Evolutionary conservation across 2,329 filamentous ascomycete genomes (phyloP).

Genomic region (Fusarium armeniacum): DNA sequence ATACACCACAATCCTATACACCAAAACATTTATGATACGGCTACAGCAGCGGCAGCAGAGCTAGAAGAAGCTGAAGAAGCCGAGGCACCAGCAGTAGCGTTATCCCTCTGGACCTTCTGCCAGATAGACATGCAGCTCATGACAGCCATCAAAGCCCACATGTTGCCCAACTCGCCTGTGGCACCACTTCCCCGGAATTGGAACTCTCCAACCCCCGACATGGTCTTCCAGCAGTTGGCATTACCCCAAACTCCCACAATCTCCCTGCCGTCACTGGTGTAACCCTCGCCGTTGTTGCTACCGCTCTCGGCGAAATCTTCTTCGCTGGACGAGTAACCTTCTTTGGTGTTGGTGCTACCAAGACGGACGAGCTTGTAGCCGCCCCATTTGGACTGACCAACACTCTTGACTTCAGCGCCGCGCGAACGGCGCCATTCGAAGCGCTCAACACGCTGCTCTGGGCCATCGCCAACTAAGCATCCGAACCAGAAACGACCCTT

Average conservation of each 20-base stretch:
- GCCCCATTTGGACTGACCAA: constrained; percentile 33
- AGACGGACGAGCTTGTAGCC: constrained; percentile 49
- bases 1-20: not conserved
- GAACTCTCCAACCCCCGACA: constrained; percentile 45
- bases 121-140: constrained; percentile 49
- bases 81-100: constrained; percentile 14
- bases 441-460: constrained; percentile 22
- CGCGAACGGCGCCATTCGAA: constrained; percentile 47
- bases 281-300: constrained; percentile 29
- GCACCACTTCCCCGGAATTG: constrained; percentile 48
- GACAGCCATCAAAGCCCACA: constrained; percentile 47
- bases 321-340: constrained; percentile 20
- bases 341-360: constrained; percentile 20
- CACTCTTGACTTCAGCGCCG: constrained; percentile 41
- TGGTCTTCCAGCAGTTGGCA: constrained; percentile 28
- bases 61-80: constrained; percentile 16
- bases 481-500: constrained; percentile 44
- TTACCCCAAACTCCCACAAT: constrained; percentile 45
- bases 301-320: constrained; percentile 12
- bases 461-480: constrained; percentile 35
- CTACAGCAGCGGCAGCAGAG: not conserved
- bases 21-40: not conserved
- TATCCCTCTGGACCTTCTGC: constrained; percentile 31
- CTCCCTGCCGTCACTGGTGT: constrained; percentile 46
- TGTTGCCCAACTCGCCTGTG: constrained; percentile 45